Evolutionary conservation across 1,139 yeast genomes (phyloP).

Genomic region (Geotrichum macrosporum): DNA sequence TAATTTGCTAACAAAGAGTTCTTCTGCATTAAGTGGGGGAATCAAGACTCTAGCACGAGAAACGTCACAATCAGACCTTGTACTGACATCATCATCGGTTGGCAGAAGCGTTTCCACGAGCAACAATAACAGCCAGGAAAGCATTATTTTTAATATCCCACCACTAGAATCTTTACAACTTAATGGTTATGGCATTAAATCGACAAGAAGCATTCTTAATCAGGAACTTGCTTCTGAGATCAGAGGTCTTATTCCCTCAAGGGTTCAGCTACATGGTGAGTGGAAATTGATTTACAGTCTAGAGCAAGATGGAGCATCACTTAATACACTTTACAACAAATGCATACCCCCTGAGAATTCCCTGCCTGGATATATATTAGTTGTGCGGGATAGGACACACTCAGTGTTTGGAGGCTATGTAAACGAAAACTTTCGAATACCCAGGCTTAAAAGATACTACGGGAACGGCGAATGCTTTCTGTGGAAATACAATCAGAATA

Average conservation of each 20-base stretch:
- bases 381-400: conserved; percentile 58
- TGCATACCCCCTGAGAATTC: conserved; percentile 25
- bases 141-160: conserved; percentile 26
- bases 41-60: conserved; percentile 5
- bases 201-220: conserved; percentile 55
- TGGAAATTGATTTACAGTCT: conserved; percentile 80
- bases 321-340: conserved; percentile 62
- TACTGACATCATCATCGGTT: not conserved
- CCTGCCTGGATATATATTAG: conserved; percentile 65
- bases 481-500: conserved; percentile 51
- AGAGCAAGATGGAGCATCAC: conserved; percentile 88
- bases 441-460: conserved; percentile 63
- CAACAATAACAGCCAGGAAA: conserved; percentile 1
- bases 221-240: conserved; percentile 67
- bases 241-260: conserved; percentile 65
- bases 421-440: conserved; percentile 59
- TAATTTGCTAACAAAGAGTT: conserved; percentile 10
- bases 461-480: conserved; percentile 96
- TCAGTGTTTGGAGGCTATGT: conserved; percentile 77
- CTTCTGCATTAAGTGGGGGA: conserved; percentile 6
- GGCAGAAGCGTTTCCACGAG: not conserved
- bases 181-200: conserved; percentile 53
- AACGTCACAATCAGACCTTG: conserved; percentile 3
- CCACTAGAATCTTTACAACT: conserved; percentile 49
- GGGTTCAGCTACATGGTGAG: conserved; percentile 67